A percentile compares a stretch with the other conserved stretches of the same genome.
These are phyloP conservation scores for Thermothelomyces thermophilus DNA, from an alignment of 2,329 filamentous ascomycete genomes.

Conservation along the genomic window DNA sequence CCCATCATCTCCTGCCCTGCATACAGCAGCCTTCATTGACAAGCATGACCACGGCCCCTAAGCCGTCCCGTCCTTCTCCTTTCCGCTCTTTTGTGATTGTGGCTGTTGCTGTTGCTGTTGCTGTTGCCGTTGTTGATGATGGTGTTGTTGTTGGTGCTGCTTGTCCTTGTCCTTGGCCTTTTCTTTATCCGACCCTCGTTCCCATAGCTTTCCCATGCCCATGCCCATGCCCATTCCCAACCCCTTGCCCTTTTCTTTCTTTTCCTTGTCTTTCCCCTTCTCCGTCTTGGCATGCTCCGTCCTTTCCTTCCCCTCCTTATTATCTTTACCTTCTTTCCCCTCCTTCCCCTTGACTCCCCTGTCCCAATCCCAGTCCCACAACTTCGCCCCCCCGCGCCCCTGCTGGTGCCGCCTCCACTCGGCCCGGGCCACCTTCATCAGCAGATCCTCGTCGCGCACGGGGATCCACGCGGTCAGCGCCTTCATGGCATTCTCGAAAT, in stretches of 20 bases:
- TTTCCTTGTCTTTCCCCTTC: neutral
- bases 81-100: neutral
- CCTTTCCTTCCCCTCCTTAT: no score
- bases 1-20: neutral
- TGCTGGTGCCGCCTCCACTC: constrained; percentile 68
- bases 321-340: neutral
- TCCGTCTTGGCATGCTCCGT: neutral
- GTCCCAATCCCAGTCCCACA: constrained; percentile 1
- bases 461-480: constrained; percentile 89
- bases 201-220: neutral
- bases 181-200: neutral
- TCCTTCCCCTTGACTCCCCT: neutral
- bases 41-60: neutral
- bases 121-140: neutral
- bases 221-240: neutral
- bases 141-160: neutral
- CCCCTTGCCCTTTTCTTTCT: neutral
- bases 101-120: neutral
- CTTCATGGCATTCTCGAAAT: constrained; percentile 98
- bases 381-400: constrained; percentile 1
- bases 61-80: neutral
- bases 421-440: constrained; percentile 80
- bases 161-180: neutral
- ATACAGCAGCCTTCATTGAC: neutral
- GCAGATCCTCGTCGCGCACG: constrained; percentile 84